phyloP scores from a whole-genome alignment of 208 protist genomes.

The Angomonas deanei region DNA sequence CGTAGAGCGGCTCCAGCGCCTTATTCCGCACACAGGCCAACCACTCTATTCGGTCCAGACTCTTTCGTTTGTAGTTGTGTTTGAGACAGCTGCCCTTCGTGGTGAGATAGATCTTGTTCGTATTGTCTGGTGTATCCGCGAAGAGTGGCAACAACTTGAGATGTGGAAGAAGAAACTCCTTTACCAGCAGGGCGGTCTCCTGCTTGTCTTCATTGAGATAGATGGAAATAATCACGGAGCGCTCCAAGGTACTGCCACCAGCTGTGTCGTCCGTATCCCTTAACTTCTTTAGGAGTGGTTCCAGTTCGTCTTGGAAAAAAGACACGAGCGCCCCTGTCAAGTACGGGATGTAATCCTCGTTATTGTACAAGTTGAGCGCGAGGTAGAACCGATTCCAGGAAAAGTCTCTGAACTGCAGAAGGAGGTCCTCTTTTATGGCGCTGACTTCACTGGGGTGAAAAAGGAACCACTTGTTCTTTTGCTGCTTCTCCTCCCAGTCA shows the following conservation, averaged over 20 bases:
- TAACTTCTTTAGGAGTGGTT: slow-evolving; percentile 21
- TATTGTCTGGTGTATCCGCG: slow-evolving; percentile 15
- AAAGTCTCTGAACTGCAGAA: background rate
- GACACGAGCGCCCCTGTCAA: slow-evolving; percentile 51
- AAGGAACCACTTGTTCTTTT: background rate
- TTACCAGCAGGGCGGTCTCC: slow-evolving; percentile 31
- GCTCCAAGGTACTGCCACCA: slow-evolving; percentile 8
- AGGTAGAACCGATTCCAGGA: slow-evolving; percentile 71
- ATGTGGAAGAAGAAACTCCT: slow-evolving; percentile 39
- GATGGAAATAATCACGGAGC: slow-evolving; percentile 59
- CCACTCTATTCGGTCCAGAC: slow-evolving; percentile 69
- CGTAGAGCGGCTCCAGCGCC: slow-evolving; percentile 56
- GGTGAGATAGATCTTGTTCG: slow-evolving; percentile 41
- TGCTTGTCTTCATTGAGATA: slow-evolving; percentile 49
- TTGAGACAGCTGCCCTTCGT: slow-evolving; percentile 36
- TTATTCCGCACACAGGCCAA: slow-evolving; percentile 80
- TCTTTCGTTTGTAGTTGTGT: slow-evolving; percentile 27
- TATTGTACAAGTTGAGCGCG: slow-evolving; percentile 69
- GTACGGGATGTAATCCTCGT: slow-evolving; percentile 52
- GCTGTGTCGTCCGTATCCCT: background rate
- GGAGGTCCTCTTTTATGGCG: background rate
- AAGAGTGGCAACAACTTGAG: slow-evolving; percentile 16
- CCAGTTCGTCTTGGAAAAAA: slow-evolving; percentile 65
- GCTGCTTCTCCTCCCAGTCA: background rate
- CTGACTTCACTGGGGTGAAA: too few species aligned